Evolutionary conservation across 768 basidiomycete species (phyloP).

Genomic region (Amanita molliuscula): DNA sequence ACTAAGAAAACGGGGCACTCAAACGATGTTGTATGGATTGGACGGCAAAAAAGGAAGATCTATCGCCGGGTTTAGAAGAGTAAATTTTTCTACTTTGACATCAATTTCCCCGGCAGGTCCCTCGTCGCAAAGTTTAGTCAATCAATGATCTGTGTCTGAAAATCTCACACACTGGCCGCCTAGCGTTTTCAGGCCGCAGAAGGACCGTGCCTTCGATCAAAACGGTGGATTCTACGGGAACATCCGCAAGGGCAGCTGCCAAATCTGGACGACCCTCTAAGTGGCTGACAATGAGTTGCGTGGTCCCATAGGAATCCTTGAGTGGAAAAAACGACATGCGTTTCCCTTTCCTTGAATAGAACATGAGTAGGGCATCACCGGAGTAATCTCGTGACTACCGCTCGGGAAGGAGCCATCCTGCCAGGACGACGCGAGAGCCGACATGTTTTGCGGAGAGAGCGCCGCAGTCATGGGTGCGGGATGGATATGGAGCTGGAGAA

Average conservation of each 20-base stretch:
- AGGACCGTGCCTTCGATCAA: constrained; percentile 67
- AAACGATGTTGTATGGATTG: constrained; percentile 63
- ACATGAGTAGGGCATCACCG: constrained; percentile 14
- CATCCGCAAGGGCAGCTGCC: constrained; percentile 36
- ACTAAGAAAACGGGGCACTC: constrained; percentile 17
- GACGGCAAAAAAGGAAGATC: constrained; percentile 81
- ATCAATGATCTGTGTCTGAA: constrained; percentile 10
- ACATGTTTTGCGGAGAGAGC: constrained; percentile 40
- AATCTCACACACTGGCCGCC: constrained; percentile 41
- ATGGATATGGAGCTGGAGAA: constrained; percentile 43
- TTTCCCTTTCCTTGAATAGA: constrained; percentile 52
- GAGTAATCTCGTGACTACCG: constrained; percentile 42
- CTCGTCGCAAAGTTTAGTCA: constrained; percentile 21
- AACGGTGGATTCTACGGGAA: constrained; percentile 74
- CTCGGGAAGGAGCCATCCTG: constrained; percentile 77
- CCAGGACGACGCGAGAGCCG: constrained; percentile 54
- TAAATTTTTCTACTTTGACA: constrained; percentile 59
- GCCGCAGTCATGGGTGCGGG: constrained; percentile 55
- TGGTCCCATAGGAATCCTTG: constrained; percentile 65
- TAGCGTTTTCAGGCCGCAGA: constrained; percentile 49
- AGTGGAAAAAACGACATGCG: constrained; percentile 78
- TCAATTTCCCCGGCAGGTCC: constrained; percentile 69
- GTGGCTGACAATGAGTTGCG: constrained; percentile 68
- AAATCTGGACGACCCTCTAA: constrained; percentile 22
- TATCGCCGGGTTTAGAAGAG: constrained; percentile 72